Evolutionary conservation across 2,329 filamentous ascomycete species (phyloP), one percentile per base, ranked within the genome.

Genomic region (Aaosphaeria arxii): DNA sequence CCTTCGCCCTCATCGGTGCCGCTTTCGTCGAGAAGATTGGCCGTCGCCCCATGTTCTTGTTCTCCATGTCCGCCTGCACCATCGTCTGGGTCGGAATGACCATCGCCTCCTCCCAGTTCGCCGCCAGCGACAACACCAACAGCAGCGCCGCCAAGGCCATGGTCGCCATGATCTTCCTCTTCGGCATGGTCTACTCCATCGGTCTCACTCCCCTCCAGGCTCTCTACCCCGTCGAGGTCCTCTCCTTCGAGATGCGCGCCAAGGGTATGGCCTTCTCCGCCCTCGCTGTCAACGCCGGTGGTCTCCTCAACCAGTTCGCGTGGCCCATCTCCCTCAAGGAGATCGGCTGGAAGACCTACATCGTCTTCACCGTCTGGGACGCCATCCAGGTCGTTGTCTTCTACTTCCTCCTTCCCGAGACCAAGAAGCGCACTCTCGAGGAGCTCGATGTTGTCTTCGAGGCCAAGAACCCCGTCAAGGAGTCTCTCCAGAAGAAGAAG

Each of bases 161-260:
- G 3, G 61, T 70, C 31, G 65, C 63, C 30, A 55, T 58, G 32
- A 60, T 70, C 29, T 70, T 67, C 51, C 46, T 69, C 9, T 70
- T 70, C 57, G 59, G 59, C 28, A 59, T 62, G 36, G 57, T 61
- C 43, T 71, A 62, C 49, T 49, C 61, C 6, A 60, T 61, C 38
- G 67, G 66, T 44, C 63, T 64, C 50, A 71, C 68, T 3, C 66
- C 67, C 9, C 57, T 69, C 5, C 64, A 64, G 45, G 64, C 61
- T 1, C 52, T 69, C 1, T 70, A 67, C 46, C 56, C 63, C 11
- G 62, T 64, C 7, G 67, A 70, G 40, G 61, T 63, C n/a, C 61
- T 70, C 38, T 62, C 63, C 35, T 67, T 66, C 48, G 58, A 62
- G 36, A 69, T 66, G 24, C 59, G 66, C 31, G 67, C 65, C 28